Evolutionary conservation across 306 rosid species (phyloP), one percentile per base, ranked within the genome.

Genomic region (Pterocarpus santalinus): DNA sequence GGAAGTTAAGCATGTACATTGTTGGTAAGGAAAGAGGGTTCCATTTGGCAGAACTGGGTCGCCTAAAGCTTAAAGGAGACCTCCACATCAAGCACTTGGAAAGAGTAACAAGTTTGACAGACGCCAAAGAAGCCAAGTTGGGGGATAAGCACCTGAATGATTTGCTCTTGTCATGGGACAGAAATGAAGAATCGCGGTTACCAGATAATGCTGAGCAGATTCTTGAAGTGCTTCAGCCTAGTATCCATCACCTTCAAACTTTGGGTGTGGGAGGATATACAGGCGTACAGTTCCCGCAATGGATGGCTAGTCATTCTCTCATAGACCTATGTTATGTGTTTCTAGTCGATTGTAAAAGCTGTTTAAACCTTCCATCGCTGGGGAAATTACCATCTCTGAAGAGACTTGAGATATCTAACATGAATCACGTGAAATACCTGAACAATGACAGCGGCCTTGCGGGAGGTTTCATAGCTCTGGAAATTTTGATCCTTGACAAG

Each of bases 301-400:
- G 69, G 78, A 73, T 58, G 43, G 43, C 56, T 28, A 28, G 68
- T 58, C 8, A 56, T 41, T 73, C 68, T 39, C 68, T 58, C 28
- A 22, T 22, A 14, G 2, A 10, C 36, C 28, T 77, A 38, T 7
- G 3, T 53, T 2, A 8, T 52, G 2, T 77, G 36, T 0, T 7
- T 2, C 5, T 77, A 0, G 5, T 3, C n/a, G 17, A 67, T 53
- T 77, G 75, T 35, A 15, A 53, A 16, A 36, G 7, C 4, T 67
- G 69, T 11, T 30, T 33, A 5, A 7, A 22, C 33, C 72, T 60
- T 79, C 77, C 56, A 0, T 2, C 9, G 0, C 0, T 61, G 8
- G 64, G 55, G 22, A 79, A 70, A 70, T 61, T 79, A 17, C 72
- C 77, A 4, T 79, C 64, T 70, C 65, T 60, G 11, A 70, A 47